phyloP scores from a whole-genome alignment of 129 eudicot species.

The Daucus carota region DNA sequence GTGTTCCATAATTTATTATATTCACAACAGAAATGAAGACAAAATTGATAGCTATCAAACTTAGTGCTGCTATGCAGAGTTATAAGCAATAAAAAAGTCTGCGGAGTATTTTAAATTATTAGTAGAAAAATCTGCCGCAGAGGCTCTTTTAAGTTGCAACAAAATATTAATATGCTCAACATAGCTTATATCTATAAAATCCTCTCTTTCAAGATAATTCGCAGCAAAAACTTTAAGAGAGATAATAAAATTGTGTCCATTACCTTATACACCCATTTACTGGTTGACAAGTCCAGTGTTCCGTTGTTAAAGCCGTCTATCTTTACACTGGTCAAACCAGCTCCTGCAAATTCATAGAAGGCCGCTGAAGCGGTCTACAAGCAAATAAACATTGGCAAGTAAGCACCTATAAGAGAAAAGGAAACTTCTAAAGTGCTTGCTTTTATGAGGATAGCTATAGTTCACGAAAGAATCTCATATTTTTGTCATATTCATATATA shows the following conservation, averaged over 20 bases:
- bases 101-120: background rate
- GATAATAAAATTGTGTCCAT: background rate
- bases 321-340: conserved; percentile 70
- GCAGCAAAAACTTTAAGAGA: background rate
- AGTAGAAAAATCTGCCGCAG: background rate
- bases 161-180: background rate
- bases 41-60: background rate
- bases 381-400: background rate
- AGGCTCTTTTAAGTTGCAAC: background rate
- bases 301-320: conserved; percentile 52
- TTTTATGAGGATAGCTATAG: background rate
- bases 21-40: background rate
- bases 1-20: background rate
- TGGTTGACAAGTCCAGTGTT: conserved; percentile 49
- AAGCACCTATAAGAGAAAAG: background rate
- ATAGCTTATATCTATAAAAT: background rate
- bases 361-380: conserved; percentile 65
- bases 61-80: background rate
- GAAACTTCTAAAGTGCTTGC: background rate
- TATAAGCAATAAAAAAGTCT: background rate
- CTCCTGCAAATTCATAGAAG: conserved; percentile 82
- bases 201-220: too few relatives aligned
- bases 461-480: background rate
- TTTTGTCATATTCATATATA: background rate
- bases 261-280: conserved; percentile 79